phyloP scores from a whole-genome alignment of 257 asterid species.

The Petunia axillaris region DNA sequence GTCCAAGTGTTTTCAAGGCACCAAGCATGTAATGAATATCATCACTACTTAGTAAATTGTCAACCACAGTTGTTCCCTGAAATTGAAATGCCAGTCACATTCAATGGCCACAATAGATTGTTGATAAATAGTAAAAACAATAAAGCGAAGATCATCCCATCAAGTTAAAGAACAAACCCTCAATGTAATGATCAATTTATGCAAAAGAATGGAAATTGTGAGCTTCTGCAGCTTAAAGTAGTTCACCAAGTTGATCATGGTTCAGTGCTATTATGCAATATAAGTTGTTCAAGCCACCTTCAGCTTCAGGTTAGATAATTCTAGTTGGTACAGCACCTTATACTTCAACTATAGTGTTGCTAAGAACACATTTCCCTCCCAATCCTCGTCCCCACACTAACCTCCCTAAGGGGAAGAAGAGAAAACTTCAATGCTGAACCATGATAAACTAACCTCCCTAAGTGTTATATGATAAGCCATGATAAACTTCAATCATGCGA shows the following conservation, averaged over 20 bases:
- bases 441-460: background rate
- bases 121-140: background rate
- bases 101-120: background rate
- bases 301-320: background rate
- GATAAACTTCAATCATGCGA: background rate
- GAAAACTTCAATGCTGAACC: background rate
- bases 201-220: background rate
- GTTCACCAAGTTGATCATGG: constrained; percentile 14
- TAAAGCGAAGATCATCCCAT: background rate
- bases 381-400: background rate
- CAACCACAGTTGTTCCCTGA: constrained; percentile 90
- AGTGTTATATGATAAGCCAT: background rate
- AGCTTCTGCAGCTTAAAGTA: background rate
- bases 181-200: background rate
- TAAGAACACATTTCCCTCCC: background rate
- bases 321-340: constrained; percentile 16
- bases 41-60: constrained; percentile 84
- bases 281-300: background rate
- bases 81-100: constrained; percentile 2
- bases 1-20: constrained; percentile 88
- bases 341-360: background rate
- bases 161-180: background rate
- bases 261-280: constrained; percentile 12
- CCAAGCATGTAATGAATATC: constrained; percentile 95
- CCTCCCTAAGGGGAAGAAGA: background rate